Evolutionary conservation across 2,329 filamentous ascomycete species (phyloP).

Genomic region (Scedosporium apiospermum): DNA sequence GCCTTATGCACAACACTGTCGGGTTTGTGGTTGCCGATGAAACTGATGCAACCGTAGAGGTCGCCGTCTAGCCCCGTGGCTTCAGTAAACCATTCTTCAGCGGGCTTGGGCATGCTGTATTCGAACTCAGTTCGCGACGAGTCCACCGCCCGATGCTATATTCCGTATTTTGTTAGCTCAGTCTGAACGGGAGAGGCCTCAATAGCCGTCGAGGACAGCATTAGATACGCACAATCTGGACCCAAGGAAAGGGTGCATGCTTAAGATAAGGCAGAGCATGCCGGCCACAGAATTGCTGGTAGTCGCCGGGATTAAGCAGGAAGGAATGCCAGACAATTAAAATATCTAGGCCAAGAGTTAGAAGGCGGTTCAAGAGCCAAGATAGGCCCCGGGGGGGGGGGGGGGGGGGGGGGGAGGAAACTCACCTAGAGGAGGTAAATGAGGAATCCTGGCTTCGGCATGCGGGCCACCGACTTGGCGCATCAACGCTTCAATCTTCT

Average conservation of each 20-base stretch:
- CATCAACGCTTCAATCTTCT: constrained; percentile 5
- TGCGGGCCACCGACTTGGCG: background rate
- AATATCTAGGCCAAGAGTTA: constrained; percentile 18
- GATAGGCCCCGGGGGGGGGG: too few species aligned
- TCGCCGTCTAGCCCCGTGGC: background rate
- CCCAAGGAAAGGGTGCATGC: constrained; percentile 1
- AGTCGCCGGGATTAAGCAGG: constrained; percentile 20
- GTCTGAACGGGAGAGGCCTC: background rate
- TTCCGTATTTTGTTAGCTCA: background rate
- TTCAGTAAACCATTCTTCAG: background rate
- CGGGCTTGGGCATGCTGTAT: background rate
- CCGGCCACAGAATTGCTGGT: background rate
- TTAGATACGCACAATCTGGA: background rate
- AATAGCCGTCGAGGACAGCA: background rate
- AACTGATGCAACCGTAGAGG: background rate
- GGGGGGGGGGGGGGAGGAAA: background rate
- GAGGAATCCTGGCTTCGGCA: background rate
- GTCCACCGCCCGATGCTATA: background rate
- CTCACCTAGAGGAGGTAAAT: constrained; percentile 4
- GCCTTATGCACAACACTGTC: background rate
- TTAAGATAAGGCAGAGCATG: background rate
- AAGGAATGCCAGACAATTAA: constrained; percentile 28
- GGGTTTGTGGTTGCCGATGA: background rate
- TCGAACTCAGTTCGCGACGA: background rate
- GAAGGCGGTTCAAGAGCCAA: background rate